These are phyloP conservation scores for Rutstroemia sp. DNA, from an alignment of 2,329 filamentous ascomycete genomes.

Conservation along the genomic window DNA sequence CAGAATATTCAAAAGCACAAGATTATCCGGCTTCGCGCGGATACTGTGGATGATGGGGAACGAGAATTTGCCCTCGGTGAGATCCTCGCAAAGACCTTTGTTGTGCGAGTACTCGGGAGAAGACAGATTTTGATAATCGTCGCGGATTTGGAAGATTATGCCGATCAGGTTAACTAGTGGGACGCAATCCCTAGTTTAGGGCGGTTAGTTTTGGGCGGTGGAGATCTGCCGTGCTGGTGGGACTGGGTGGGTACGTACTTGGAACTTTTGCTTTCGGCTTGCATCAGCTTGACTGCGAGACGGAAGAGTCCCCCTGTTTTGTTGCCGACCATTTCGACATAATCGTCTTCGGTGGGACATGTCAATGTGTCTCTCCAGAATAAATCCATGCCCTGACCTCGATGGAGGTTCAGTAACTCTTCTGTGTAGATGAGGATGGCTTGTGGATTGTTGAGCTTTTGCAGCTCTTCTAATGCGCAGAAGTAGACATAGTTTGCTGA, in stretches of 20 bases:
- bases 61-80: slow-evolving; percentile 95
- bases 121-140: slow-evolving; percentile 88
- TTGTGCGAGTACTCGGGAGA: slow-evolving; percentile 71
- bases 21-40: slow-evolving; percentile 62
- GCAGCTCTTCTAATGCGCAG: slow-evolving; percentile 65
- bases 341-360: slow-evolving; percentile 80
- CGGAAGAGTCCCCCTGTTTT: slow-evolving; percentile 86
- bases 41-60: slow-evolving; percentile 95
- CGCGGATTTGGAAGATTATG: slow-evolving; percentile 82
- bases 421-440: slow-evolving; percentile 69
- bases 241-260: slow-evolving; percentile 29
- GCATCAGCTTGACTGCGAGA: slow-evolving; percentile 81
- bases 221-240: background rate
- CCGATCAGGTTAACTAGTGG: slow-evolving; percentile 80
- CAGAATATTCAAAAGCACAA: slow-evolving; percentile 84
- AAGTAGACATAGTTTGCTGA: slow-evolving; percentile 89
- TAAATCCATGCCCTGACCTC: slow-evolving; percentile 85
- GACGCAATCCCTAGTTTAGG: slow-evolving; percentile 54
- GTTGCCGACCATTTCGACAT: slow-evolving; percentile 89
- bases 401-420: slow-evolving; percentile 76
- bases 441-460: slow-evolving; percentile 59
- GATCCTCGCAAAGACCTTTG: slow-evolving; percentile 90
- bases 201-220: slow-evolving; percentile 6
- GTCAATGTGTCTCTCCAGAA: slow-evolving; percentile 83
- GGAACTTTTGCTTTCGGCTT: slow-evolving; percentile 53